Evolutionary conservation across 805 yeast genomes (phyloP), one percentile per base, ranked within the genome.

Genomic region (Yamadazyma scolyti): DNA sequence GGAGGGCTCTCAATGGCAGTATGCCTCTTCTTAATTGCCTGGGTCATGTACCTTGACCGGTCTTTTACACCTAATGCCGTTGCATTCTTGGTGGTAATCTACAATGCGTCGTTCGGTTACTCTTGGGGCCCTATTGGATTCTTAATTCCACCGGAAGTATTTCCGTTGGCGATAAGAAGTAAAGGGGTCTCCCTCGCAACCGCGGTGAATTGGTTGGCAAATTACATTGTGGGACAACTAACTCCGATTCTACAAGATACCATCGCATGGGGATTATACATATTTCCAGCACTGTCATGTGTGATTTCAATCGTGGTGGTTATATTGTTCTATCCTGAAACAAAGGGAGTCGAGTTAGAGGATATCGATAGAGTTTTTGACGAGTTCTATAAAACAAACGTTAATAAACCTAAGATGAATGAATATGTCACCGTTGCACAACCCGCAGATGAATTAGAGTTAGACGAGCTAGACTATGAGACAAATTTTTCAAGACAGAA

Each of bases 101-200:
- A 64, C 44, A 65, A 65, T 29, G 71, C 68, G 1, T 52, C 61
- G 4, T 65, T 65, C 44, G 72, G 72, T 4, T 65, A 53, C 44
- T 58, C 67, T 37, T 65, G 71, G 71, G 72, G 72, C 4, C 72
- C 72, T 5, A 55, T 65, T 16, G 71, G 70, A 12, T 65, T 61
- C 25, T 54, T 65, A 24, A 55, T 64, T 23, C 70, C 70, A 2
- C 70, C 71, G 2, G 72, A 65, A 39, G 68, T 62, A 23, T 61
- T 54, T 34, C 71, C 71, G 9, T 48, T 66, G 33, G 60, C 68
- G 8, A 59, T 65, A 21, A 44, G 72, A 33, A 48, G 67, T 19
- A 65, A 64, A 39, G 72, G 72, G 11, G 71, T 65, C 8, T 64
- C 70, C 7, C 41, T 66, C 6, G 61, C 70, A 3, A 65, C 69